Conservation (phyloP, 2,329 filamentous ascomycete genomes). For the Xylariaceae sp. region DNA sequence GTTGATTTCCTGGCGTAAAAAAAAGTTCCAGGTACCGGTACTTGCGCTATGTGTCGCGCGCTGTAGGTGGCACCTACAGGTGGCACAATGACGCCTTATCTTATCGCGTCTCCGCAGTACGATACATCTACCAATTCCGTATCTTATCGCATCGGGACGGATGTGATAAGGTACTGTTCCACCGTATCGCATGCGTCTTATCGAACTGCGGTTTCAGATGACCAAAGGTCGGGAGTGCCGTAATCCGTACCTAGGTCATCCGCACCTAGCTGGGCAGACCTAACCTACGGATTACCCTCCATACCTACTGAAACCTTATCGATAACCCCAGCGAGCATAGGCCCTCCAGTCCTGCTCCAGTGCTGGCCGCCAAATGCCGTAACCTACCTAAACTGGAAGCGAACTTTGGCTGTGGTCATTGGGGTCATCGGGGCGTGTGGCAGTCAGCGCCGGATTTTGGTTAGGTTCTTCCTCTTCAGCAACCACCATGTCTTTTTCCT, state of each 20-base stretch:
- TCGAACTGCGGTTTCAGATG: no score
- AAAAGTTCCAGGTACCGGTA: slow-evolving; percentile 15
- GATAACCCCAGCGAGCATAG: slow-evolving; percentile 20
- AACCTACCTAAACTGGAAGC: slow-evolving; percentile 23
- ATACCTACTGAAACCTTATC: slow-evolving; percentile 19
- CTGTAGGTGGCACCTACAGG: no score
- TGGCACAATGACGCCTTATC: not conserved
- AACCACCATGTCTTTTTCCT: slow-evolving; percentile 24
- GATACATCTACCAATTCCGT: no score
- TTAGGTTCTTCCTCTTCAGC: slow-evolving; percentile 22
- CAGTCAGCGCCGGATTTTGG: slow-evolving; percentile 25
- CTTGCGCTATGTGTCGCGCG: not conserved
- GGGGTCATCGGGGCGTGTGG: slow-evolving; percentile 21
- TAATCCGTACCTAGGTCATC: no score
- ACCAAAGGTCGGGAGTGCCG: no score
- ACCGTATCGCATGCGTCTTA: no score
- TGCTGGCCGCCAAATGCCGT: slow-evolving; percentile 28
- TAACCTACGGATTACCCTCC: no score
- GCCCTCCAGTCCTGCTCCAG: slow-evolving; percentile 5
- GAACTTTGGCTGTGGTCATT: slow-evolving; percentile 11
- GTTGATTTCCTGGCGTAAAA: slow-evolving; percentile 13
- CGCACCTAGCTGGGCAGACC: no score
- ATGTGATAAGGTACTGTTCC: no score
- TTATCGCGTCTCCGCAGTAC: not conserved
- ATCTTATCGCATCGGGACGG: no score